Evolutionary conservation across 179 eudicot genomes (phyloP), one percentile per base, ranked within the genome.

Genomic region (Sideroxylon spinosum): DNA sequence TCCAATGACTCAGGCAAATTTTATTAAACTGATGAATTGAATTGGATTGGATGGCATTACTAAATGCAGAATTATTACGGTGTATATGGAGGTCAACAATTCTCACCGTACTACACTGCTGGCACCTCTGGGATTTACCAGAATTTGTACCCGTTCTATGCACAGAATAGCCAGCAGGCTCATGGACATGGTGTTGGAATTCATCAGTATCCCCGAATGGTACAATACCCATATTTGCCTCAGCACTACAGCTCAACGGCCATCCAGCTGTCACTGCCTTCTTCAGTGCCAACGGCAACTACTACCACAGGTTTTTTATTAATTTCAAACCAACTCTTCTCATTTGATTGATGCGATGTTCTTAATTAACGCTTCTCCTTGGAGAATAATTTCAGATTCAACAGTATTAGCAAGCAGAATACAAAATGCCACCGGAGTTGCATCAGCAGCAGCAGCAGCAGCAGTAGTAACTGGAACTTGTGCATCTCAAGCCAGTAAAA

Each of bases 191-290:
- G 82, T 22, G 84, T 50, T 83, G 90, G 87, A 75, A 81, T 78
- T 71, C 19, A 29, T 68, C 90, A 89, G 50, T 78, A 86, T 57
- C 88, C 87, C 44, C 89, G 82, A 16, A 84, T 87, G 89, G 74
- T 87, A 69, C 90, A 89, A 79, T 86, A 84, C 81, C 83, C 89
- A 63, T 83, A 84, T 63, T 62, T 87, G 63, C 86, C 91, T 71
- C 90, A 80, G 16, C 84, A 76, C 17, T 75, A 73, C 59, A 81
- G 46, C 71, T 81, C 90, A 56, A 19, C 74, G 69, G 82, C 81
- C 7, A 84, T 89, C 85, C 44, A 37, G 44, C 85, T 85, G 68
- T 82, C 91, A 8, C 90, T 84, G 59, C 92, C 90, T 77, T 79
- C 85, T 75, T 48, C 76, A 69, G 73, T 81, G 10, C 14, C 88